Evolutionary conservation across 768 basidiomycete genomes (phyloP).

Genomic region (Phaffia australis): DNA sequence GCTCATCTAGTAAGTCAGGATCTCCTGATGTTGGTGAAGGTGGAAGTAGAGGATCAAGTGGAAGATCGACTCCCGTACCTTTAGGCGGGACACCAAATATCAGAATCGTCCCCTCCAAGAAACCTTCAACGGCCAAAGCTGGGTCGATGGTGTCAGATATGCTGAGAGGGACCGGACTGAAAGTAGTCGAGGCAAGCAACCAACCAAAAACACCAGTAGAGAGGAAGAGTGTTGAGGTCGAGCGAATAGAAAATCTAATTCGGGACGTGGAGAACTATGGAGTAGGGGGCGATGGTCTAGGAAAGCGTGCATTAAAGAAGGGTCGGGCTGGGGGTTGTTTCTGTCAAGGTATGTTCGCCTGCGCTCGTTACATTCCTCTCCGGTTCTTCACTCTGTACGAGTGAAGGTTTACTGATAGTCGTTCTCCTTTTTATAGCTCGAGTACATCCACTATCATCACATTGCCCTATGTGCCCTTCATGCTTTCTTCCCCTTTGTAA

Average conservation of each 20-base stretch:
- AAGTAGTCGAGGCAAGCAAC: neutral
- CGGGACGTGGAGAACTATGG: conserved; percentile 14
- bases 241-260: conserved; percentile 6
- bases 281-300: conserved; percentile 5
- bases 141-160: conserved; percentile 12
- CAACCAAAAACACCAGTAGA: conserved; percentile 1
- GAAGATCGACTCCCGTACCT: conserved; percentile 1
- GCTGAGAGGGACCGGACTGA: conserved; percentile 2
- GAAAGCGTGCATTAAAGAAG: conserved; percentile 25
- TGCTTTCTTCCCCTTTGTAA: conserved; percentile 24
- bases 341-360: conserved; percentile 19
- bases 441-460: conserved; percentile 11
- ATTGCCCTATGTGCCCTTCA: conserved; percentile 18
- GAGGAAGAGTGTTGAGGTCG: conserved; percentile 8
- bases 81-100: conserved; percentile 1
- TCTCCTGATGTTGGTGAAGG: neutral
- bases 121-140: no score
- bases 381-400: neutral
- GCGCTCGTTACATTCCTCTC: neutral
- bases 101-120: conserved; percentile 5
- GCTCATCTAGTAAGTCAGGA: neutral
- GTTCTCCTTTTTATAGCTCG: conserved; percentile 8
- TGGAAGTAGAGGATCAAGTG: neutral
- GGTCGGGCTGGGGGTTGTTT: conserved; percentile 24
- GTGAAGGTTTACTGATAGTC: neutral